phyloP scores from a whole-genome alignment of 768 basidiomycete species.

The Boletus barrowsii region DNA sequence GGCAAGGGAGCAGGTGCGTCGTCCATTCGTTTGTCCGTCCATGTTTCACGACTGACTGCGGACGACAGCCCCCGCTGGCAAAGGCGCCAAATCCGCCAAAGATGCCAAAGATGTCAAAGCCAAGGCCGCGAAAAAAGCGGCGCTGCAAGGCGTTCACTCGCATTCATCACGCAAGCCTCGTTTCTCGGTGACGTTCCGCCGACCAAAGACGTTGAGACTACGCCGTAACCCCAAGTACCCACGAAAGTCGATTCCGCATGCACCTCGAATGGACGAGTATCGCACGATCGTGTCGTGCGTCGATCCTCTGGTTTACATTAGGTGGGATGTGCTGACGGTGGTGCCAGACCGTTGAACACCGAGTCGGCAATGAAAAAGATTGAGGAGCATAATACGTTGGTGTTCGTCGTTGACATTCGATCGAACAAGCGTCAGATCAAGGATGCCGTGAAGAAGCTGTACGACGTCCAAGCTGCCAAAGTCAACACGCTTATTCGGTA shows the following conservation, averaged over 20 bases:
- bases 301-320: background rate
- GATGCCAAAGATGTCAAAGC: constrained; percentile 59
- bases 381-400: constrained; percentile 98
- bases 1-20: constrained; percentile 49
- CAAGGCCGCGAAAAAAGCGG: constrained; percentile 95
- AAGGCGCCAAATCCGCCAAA: constrained; percentile 15
- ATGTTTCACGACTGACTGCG: constrained; percentile 19
- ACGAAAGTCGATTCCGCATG: constrained; percentile 91
- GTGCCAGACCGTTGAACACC: constrained; percentile 77
- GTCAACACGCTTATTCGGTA: constrained; percentile 98
- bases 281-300: constrained; percentile 88
- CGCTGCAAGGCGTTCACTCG: constrained; percentile 79
- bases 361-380: constrained; percentile 99
- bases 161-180: constrained; percentile 79
- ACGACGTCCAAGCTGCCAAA: constrained; percentile 94
- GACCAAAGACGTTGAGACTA: constrained; percentile 89
- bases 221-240: constrained; percentile 87
- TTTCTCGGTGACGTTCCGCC: constrained; percentile 88
- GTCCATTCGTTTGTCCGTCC: constrained; percentile 23
- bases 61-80: constrained; percentile 23
- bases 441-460: constrained; percentile 99
- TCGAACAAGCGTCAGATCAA: constrained; percentile 99
- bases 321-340: background rate
- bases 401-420: constrained; percentile 94
- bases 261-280: constrained; percentile 94